Evolutionary conservation across 2,329 filamentous ascomycete genomes (phyloP), one percentile per base, ranked within the genome.

Genomic region (Shiraia bambusicola): DNA sequence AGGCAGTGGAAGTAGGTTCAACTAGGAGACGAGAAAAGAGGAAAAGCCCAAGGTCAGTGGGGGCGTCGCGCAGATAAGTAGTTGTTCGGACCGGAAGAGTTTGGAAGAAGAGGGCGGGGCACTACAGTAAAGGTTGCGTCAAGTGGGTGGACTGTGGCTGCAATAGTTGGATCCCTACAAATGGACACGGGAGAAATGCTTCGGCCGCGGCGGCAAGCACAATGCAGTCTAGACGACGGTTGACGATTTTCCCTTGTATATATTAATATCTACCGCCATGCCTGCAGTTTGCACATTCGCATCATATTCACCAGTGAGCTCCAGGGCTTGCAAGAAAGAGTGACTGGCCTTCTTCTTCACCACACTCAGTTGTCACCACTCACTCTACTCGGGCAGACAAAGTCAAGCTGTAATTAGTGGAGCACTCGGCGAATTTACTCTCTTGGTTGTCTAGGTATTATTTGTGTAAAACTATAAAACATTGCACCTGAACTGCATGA

Each of bases 11-110:
- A 45, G 54, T 47, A 46, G 49, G 19, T n/a, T n/a, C n/a, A n/a
- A 22, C 45, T 50, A 54, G 52, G 52, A 48, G 53, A 50, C 42
- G 43, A 51, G 49, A 47, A 39, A 52, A 53, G 49, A 47, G 48
- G n/a, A n/a, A 40, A 47, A 48, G 49, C 37, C 43, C 39, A 15
- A 49, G 52, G 27, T 41, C 43, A 44, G 52, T 54, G 62, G 63
- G 56, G 56, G 48, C 52, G 32, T 53, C 45, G 40, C 48, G 54
- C 42, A 56, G 61, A 63, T 66, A 65, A 67, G 61, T 59, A 54
- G 49, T 50, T 50, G 49, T 63, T 57, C 55, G 58, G n/a, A 58
- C 56, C 57, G 60, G 56, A 61, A 60, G 56, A 55, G 58, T 62
- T 56, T 60, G 58, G 56, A 59, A 55, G 10, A 46, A 44, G 52